Conservation (phyloP, 1,284 basidiomycete species). For the Apiotrichum porosum region DNA sequence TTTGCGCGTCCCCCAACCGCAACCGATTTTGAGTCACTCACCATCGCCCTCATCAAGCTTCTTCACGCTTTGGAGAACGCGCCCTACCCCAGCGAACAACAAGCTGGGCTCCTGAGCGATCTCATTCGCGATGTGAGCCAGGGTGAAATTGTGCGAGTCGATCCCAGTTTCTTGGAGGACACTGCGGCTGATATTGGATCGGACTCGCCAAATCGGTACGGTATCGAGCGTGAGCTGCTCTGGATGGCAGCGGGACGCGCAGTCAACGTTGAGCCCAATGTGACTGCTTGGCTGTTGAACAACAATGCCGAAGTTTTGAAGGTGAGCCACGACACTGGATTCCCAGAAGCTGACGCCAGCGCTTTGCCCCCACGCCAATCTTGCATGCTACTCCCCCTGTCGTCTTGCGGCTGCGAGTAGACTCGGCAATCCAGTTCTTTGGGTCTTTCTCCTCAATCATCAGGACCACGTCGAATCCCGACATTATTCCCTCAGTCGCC, state of each 20-base stretch:
- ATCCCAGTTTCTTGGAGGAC: slow-evolving; percentile 17
- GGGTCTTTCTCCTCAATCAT: slow-evolving; percentile 20
- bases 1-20: slow-evolving; percentile 24
- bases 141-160: slow-evolving; percentile 29
- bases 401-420: slow-evolving; percentile 25
- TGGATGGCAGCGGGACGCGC: slow-evolving; percentile 32
- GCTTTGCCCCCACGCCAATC: slow-evolving; percentile 29
- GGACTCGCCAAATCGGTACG: too few species aligned
- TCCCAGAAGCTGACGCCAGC: slow-evolving; percentile 24
- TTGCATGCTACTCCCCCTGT: slow-evolving; percentile 29
- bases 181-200: too few species aligned
- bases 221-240: slow-evolving; percentile 33
- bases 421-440: slow-evolving; percentile 20
- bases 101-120: slow-evolving; percentile 18
- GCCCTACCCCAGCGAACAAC: slow-evolving; percentile 16
- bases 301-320: slow-evolving; percentile 14
- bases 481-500: slow-evolving; percentile 5
- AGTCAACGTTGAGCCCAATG: slow-evolving; percentile 12
- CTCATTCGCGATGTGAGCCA: slow-evolving; percentile 26
- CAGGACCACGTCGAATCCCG: slow-evolving; percentile 4
- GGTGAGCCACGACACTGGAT: slow-evolving; percentile 19
- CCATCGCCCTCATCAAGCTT: slow-evolving; percentile 26
- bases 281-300: slow-evolving; percentile 30
- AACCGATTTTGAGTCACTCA: slow-evolving; percentile 27
- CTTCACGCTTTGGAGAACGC: slow-evolving; percentile 28